Evolutionary conservation across 345 rosid genomes (phyloP), one percentile per base, ranked within the genome.

Genomic region (Cardamine occulta): DNA sequence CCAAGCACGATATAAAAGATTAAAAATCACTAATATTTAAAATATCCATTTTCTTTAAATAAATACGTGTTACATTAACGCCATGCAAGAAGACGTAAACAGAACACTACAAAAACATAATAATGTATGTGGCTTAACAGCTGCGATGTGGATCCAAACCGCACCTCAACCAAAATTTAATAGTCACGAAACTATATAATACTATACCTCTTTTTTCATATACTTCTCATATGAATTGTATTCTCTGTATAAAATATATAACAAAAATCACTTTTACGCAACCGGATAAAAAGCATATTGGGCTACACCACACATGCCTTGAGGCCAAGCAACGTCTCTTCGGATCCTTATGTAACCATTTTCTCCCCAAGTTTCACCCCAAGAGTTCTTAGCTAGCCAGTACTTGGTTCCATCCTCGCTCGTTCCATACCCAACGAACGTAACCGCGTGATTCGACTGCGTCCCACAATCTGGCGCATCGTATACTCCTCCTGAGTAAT

Each of bases 381-480:
- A 87, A 1, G 95, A 87, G 54, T 87, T 87, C 86, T 87, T 87
- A 11, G 86, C 74, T 63, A 85, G n/a, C 90, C 90, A 87, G 53
- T 87, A 87, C 52, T 85, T 80, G 0, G 79, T 80, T 9, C 89
- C 88, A 7, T 76, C 83, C 2, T 42, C 3, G 51, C 68, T 66
- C 49, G 34, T 48, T 23, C 91, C 95, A 18, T 84, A 89, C 6
- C 95, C 95, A 18, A 89, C 80, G 0, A 82, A 77, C 1, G 86
- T 82, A 37, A 85, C 88, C 0, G 84, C 88, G 15, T 87, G 95
- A 70, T 87, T 61, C 10, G 82, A 51, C 40, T 67, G 7, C 0
- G 82, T 85, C 8, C 66, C 84, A 57, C 93, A 89, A 6, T 37
- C 44, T 0, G 72, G 72, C 0, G 81, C 85, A 0, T 74, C 76